Conservation (phyloP, 805 yeast genomes). For the Lachancea waltii region DNA sequence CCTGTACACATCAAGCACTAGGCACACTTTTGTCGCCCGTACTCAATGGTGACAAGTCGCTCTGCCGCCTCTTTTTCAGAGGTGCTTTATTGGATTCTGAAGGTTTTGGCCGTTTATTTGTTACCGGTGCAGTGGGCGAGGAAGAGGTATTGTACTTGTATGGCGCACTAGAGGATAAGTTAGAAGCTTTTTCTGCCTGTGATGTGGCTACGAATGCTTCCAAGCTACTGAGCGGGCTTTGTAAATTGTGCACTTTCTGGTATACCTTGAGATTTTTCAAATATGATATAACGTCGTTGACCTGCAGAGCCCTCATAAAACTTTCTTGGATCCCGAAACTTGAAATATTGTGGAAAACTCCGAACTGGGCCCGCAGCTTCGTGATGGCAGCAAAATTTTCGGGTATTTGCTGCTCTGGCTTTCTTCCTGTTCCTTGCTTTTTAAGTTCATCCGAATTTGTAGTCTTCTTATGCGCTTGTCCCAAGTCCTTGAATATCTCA, state of each 20-base stretch:
- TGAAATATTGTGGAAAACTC: constrained; percentile 43
- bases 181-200: constrained; percentile 7
- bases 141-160: background rate
- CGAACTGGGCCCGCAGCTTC: constrained; percentile 34
- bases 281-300: constrained; percentile 72
- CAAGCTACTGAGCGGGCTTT: constrained; percentile 51
- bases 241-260: constrained; percentile 41
- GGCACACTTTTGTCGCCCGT: constrained; percentile 3
- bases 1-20: background rate
- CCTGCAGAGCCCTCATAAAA: constrained; percentile 65
- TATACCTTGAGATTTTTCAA: constrained; percentile 58
- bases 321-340: constrained; percentile 58
- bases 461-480: constrained; percentile 8
- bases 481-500: constrained; percentile 16
- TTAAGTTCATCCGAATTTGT: constrained; percentile 2
- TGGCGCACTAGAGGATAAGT: constrained; percentile 6
- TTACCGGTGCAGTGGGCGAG: background rate
- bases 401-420: constrained; percentile 3
- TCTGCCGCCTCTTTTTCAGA: constrained; percentile 7
- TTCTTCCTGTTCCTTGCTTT: constrained; percentile 7
- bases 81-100: constrained; percentile 1
- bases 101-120: background rate
- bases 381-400: constrained; percentile 18
- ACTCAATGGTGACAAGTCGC: constrained; percentile 10
- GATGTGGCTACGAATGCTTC: constrained; percentile 33